Evolutionary conservation across 306 rosid species (phyloP).

Genomic region (Corylus americana): DNA sequence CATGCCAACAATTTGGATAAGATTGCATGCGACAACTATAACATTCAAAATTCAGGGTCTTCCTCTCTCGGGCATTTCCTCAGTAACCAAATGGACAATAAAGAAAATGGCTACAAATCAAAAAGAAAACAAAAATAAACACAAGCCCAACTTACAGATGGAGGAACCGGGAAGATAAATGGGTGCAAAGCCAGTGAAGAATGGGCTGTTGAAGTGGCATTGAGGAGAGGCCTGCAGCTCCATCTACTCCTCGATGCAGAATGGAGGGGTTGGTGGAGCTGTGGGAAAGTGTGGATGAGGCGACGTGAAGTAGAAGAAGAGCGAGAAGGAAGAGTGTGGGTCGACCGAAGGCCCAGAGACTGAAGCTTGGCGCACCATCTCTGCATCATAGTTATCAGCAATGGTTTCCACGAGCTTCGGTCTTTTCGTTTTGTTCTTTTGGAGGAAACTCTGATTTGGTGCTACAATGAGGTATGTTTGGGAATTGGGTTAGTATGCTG

Average conservation of each 20-base stretch:
- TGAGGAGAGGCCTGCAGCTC: slow-evolving; percentile 42
- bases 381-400: slow-evolving; percentile 52
- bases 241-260: slow-evolving; percentile 37
- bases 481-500: background rate
- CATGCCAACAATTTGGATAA: background rate
- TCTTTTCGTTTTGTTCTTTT: background rate
- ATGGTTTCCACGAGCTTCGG: background rate
- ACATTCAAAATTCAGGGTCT: slow-evolving; percentile 3
- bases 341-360: slow-evolving; percentile 39
- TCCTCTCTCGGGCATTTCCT: slow-evolving; percentile 18
- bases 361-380: slow-evolving; percentile 62
- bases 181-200: slow-evolving; percentile 34
- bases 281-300: slow-evolving; percentile 50
- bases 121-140: background rate
- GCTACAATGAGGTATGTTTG: background rate
- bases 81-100: slow-evolving; percentile 19
- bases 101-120: background rate
- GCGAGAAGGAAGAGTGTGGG: slow-evolving; percentile 34
- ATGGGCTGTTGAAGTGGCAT: slow-evolving; percentile 28
- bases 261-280: slow-evolving; percentile 39
- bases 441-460: background rate
- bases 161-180: slow-evolving; percentile 36
- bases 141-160: slow-evolving; percentile 54
- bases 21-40: background rate
- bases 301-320: slow-evolving; percentile 45